Base-by-base conservation (phyloP, 2,329 filamentous ascomycete species). In the Ophiocordyceps unilateralis region DNA sequence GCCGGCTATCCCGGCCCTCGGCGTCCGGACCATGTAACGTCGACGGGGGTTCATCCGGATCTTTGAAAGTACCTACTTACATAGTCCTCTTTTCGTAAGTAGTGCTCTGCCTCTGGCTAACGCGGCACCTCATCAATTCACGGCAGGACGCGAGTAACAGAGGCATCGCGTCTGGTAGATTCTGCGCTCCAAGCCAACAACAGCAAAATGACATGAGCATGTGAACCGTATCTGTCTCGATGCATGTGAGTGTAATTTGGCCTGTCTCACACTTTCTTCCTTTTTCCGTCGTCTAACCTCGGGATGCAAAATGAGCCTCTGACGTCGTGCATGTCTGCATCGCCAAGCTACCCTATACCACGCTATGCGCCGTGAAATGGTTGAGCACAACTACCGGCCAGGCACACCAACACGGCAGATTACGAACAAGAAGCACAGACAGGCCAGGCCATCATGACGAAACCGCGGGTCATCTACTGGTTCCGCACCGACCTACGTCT, bases 401-500 rank as follows among this genome's bases (percentile, higher is more conserved):
- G n/a, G n/a, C n/a, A n/a, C n/a, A n/a, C n/a, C n/a, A n/a, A n/a
- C n/a, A n/a, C 12, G 7, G 4, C 12, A 32, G 12, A n/a, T 32
- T 15, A 14, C 12, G 12, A 32, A n/a, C 15, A 15, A 14, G 8
- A 32, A 11, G 28, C 28, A 32, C 10, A 32, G 28, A 32, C 15
- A 5, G 3, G 17, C 15, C 3, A 34, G 30, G n/a, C 15, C 15
- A 46, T 40, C n/a, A 63, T 63, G 60, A 40, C 43, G 8, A 55
- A 58, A 24, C 49, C 57, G 21, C 53, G 60, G 24, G 80, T 86
- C 2, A 69, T 86, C 28, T 85, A 83, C 57, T 86, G 82, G 82
- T 85, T 85, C 53, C 74, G 83, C 43, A 87, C 83, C 6, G 83
- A 87, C 55, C 66, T 87, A 11, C 76, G 83, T 19, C 70, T 88